Base-by-base conservation (phyloP, 768 basidiomycete genomes). In the Tulasnella calospora region DNA sequence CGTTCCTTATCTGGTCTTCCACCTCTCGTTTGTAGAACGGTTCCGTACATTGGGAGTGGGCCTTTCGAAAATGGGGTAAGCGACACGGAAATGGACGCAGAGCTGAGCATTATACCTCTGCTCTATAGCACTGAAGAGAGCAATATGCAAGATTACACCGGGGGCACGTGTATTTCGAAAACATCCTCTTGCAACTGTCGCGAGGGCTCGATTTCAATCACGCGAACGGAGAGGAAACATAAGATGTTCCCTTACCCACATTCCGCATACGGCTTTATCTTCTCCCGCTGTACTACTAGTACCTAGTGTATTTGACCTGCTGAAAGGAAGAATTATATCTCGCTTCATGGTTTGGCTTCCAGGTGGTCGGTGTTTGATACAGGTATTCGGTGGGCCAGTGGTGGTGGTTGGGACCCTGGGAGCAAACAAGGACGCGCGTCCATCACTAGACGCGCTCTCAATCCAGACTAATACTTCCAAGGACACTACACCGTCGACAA, bases 121-220 rank as follows among this genome's bases (percentile, higher is more conserved):
- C 91, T 67, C 91, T 89, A 85, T 94, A 96, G 84, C 94, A 96
- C 15, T 86, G 85, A 40, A 95, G 83, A 36, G 92, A 92, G 84
- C 94, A 96, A 81, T 95, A 95, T 0, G 88, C 88, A 36, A 92
- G 85, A 82, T 95, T 95, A 85, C 94, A 96, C 41, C 87, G 87
- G 33, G 94, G 92, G 80, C 94, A 96, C 0, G 90, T 91, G 84
- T 96, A 96, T 82, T 90, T 91, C 23, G 92, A 89, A 80, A 92
- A 88, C 81, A 93, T 91, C 82, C 92, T 87, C 41, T 86, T 87
- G 85, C 94, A 95, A 81, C 94, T 95, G 47, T 76, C n/a, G 33
- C 21, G 23, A 27, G 12, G 15, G n/a, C 19, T 35, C 40, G 23
- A 30, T 0, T 30, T 41, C 38, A 33, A 17, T 46, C 44, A 17